Conservation (phyloP, 1,284 basidiomycete genomes). For the Boletus hoseneyae region DNA sequence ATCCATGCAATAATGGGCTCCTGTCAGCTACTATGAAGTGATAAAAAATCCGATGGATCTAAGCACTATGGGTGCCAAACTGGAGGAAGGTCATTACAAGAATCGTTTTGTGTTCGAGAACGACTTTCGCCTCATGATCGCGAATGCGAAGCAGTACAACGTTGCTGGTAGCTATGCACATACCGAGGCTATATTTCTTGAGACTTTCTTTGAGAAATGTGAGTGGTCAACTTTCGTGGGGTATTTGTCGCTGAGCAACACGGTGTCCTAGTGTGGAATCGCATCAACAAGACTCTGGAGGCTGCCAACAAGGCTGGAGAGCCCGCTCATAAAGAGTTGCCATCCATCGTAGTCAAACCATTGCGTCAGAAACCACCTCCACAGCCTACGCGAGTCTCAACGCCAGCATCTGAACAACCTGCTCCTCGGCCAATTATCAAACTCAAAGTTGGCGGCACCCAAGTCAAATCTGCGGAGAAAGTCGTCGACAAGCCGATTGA, state of each 20-base stretch:
- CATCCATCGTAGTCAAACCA: constrained; percentile 37
- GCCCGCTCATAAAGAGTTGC: constrained; percentile 26
- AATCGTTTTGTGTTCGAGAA: constrained; percentile 81
- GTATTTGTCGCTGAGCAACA: constrained; percentile 4
- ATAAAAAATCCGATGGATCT: constrained; percentile 97
- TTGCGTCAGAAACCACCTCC: constrained; percentile 25
- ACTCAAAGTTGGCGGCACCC: constrained; percentile 43
- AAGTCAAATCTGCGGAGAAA: constrained; percentile 30
- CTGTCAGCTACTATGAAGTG: constrained; percentile 78
- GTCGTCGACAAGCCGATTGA: constrained; percentile 22
- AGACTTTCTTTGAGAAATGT: constrained; percentile 85
- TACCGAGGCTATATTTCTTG: constrained; percentile 74
- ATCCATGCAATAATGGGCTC: constrained; percentile 1
- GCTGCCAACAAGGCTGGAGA: constrained; percentile 39
- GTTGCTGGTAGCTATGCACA: constrained; percentile 68
- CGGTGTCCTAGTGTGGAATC: constrained; percentile 57
- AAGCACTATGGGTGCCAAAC: constrained; percentile 83
- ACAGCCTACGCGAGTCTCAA: constrained; percentile 13
- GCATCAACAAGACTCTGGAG: constrained; percentile 74
- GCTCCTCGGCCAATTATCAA: constrained; percentile 57
- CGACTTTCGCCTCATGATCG: constrained; percentile 87
- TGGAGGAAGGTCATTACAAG: constrained; percentile 85
- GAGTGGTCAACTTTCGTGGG: constrained; percentile 32
- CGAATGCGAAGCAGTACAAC: constrained; percentile 91
- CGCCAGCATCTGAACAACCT: constrained; percentile 29